phyloP scores from a whole-genome alignment of 345 rosid genomes.

The Citropsis articulata region DNA sequence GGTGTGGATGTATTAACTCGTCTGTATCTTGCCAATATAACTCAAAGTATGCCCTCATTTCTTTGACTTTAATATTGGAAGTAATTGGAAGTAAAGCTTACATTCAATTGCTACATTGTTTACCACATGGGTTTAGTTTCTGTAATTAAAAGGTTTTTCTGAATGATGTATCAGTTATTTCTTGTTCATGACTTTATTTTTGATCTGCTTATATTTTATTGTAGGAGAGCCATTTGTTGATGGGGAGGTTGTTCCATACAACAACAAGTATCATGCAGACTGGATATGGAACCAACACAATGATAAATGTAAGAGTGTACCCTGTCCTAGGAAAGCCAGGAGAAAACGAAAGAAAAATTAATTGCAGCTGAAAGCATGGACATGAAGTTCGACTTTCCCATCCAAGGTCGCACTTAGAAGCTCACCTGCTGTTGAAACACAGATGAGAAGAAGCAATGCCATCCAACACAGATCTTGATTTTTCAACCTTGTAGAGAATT shows the following conservation, averaged over 20 bases:
- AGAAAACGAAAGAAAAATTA: slow-evolving; percentile 22
- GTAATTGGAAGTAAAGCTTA: neutral
- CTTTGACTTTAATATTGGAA: neutral
- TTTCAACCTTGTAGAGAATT: neutral
- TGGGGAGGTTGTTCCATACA: slow-evolving; percentile 36
- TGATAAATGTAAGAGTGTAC: slow-evolving; percentile 5
- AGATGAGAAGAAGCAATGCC: neutral
- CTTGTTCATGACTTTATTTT: neutral
- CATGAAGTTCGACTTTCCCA: neutral
- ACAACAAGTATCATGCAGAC: slow-evolving; percentile 35
- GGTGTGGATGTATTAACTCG: too few species aligned
- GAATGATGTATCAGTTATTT: neutral
- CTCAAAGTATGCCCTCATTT: neutral
- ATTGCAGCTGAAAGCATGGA: neutral
- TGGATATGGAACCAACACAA: slow-evolving; percentile 32
- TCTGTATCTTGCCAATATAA: neutral
- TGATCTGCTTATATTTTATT: neutral
- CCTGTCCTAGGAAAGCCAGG: slow-evolving; percentile 22
- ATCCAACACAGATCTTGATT: neutral
- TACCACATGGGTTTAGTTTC: neutral
- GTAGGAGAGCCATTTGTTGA: slow-evolving; percentile 40
- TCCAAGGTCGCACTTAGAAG: neutral
- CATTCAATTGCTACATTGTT: neutral
- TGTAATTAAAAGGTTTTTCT: neutral
- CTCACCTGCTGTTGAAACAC: neutral